Percentiles rank a stretch among this genome's conserved stretches.
These are phyloP conservation scores for Fusarium sp. DNA, from an alignment of 2,329 filamentous ascomycete species.

Conservation along the genomic window DNA sequence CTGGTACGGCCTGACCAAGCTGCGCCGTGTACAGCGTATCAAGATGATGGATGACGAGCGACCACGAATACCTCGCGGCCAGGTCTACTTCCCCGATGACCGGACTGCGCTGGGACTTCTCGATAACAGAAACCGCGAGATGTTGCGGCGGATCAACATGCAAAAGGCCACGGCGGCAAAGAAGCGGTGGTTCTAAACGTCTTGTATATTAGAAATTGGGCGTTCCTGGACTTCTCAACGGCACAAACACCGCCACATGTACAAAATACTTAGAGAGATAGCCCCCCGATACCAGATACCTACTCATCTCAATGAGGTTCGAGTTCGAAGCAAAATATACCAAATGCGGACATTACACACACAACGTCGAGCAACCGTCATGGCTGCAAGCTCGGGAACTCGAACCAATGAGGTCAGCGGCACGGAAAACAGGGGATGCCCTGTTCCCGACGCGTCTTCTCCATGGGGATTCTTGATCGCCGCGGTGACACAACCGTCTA, in stretches of 20 bases:
- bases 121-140: slow-evolving; percentile 66
- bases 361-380: slow-evolving; percentile 13
- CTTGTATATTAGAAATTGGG: slow-evolving; percentile 17
- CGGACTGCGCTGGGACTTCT: slow-evolving; percentile 61
- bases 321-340: slow-evolving; percentile 32
- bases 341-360: slow-evolving; percentile 33
- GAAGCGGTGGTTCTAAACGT: slow-evolving; percentile 47
- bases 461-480: slow-evolving; percentile 21
- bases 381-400: slow-evolving; percentile 7
- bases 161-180: slow-evolving; percentile 57
- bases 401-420: slow-evolving; percentile 14
- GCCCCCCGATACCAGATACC: slow-evolving; percentile 34
- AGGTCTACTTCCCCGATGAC: slow-evolving; percentile 52
- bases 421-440: neutral
- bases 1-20: slow-evolving; percentile 83
- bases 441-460: slow-evolving; percentile 3
- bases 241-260: slow-evolving; percentile 31
- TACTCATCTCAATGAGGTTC: slow-evolving; percentile 46
- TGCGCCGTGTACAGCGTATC: slow-evolving; percentile 87
- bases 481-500: slow-evolving; percentile 17
- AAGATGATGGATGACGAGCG: slow-evolving; percentile 76
- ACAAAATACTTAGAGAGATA: slow-evolving; percentile 24
- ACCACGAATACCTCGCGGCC: slow-evolving; percentile 52
- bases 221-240: slow-evolving; percentile 27
- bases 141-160: slow-evolving; percentile 64